phyloP scores from a whole-genome alignment of 75 land plant genomes.

The Sequoiadendron giganteum region DNA sequence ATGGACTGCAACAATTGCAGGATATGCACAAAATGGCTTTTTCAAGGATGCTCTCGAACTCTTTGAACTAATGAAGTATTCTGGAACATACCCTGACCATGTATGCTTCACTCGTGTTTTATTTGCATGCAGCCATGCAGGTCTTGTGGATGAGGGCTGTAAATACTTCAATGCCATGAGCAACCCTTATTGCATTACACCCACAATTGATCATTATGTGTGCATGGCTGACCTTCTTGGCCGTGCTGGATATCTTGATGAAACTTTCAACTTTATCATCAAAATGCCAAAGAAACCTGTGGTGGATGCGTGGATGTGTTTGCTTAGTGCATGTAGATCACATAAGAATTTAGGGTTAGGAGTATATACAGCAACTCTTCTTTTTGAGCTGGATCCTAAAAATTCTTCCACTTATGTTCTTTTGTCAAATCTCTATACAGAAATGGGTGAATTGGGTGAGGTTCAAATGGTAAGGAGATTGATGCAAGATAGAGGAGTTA shows the following conservation, averaged over 20 bases:
- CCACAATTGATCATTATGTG: not conserved
- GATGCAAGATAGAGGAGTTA: not conserved
- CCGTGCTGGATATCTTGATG: slow-evolving; percentile 8
- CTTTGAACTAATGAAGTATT: not conserved
- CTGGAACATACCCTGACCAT: not conserved
- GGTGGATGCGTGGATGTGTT: not conserved
- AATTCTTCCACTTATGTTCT: not conserved
- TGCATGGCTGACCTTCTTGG: slow-evolving; percentile 18
- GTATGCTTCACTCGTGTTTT: not conserved
- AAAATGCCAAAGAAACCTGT: slow-evolving; percentile 8
- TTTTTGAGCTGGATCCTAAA: not conserved
- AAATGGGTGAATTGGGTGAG: not conserved
- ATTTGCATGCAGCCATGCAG: not conserved
- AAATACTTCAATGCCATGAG: not conserved
- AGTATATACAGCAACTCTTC: not conserved
- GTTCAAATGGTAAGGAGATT: not conserved
- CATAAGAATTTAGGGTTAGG: slow-evolving; percentile 7
- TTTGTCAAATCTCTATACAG: not conserved
- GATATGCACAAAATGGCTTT: not conserved
- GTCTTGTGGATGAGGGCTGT: not conserved
- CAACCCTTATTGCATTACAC: not conserved
- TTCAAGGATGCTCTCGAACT: not conserved
- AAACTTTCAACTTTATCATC: not conserved
- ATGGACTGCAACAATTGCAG: not conserved
- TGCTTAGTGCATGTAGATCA: slow-evolving; percentile 6